Evolutionary conservation across 2,329 filamentous ascomycete species (phyloP), one percentile per base, ranked within the genome.

Genomic region (Fusarium armeniacum): DNA sequence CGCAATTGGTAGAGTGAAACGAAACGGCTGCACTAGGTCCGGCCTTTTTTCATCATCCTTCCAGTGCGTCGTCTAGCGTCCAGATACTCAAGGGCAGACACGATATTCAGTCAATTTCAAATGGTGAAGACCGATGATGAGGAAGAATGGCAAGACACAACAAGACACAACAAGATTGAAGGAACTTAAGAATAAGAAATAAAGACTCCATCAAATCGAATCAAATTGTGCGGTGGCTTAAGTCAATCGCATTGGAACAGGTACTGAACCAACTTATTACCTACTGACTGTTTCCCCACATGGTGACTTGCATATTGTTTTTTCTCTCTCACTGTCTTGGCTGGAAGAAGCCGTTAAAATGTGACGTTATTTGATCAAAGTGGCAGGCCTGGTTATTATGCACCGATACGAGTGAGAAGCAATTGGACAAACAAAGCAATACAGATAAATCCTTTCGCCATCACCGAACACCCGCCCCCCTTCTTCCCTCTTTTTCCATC

Each of bases 221-320:
- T 20, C 20, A 10, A 41, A 62, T 38, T 33, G 16, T 44, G 38
- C 18, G 28, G 28, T 64, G 51, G 52, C 36, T 50, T 30, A 35
- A 43, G 8, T 47, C 35, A 55, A 47, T 54, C 44, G 32, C 26
- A 47, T 54, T 44, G 16, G 22, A 43, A 26, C 15, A 18, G 20
- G 40, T 43, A 43, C 22, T 43, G 40, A 43, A 13, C 33, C 44
- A 22, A 28, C 40, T 52, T 40, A 40, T 40, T 40, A 20, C 20
- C 20, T 20, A 40, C 36, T 40, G 11, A 22, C 36, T 22, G n/a
- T 11, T 62, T 51, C 46, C 63, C 28, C 80, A 81, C 80, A 82
- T 81, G 71, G 58, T 65, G 63, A 62, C 66, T 44, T 70, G 67
- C 67, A 65, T 65, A 45, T n/a, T 43, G 28, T 22, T 24, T 58